These are phyloP conservation scores for Wickerhamomyces xylosicus DNA, from an alignment of 805 yeast genomes.

Conservation along the genomic window DNA sequence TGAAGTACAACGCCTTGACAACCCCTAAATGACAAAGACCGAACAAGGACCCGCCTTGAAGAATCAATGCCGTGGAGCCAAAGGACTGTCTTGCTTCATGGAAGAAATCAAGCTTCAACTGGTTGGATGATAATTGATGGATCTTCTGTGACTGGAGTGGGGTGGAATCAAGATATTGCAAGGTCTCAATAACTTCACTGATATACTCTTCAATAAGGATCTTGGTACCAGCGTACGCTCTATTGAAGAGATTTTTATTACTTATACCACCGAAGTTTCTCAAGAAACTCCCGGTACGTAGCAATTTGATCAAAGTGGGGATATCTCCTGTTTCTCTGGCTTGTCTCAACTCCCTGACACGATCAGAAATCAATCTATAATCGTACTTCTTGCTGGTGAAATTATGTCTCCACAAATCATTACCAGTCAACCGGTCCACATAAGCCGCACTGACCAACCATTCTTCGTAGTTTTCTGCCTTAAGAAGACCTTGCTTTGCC, in stretches of 20 bases:
- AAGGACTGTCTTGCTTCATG: constrained; percentile 80
- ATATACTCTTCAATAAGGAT: constrained; percentile 80
- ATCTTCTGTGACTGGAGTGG: constrained; percentile 11
- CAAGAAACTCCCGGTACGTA: constrained; percentile 70
- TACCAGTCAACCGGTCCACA: constrained; percentile 42
- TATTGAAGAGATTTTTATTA: constrained; percentile 65
- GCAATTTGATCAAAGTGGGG: constrained; percentile 46
- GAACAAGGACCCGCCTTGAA: constrained; percentile 93
- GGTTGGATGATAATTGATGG: constrained; percentile 27
- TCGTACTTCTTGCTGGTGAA: constrained; percentile 77
- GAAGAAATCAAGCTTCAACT: constrained; percentile 61
- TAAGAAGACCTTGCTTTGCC: constrained; percentile 36
- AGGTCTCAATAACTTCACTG: constrained; percentile 59
- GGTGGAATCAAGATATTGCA: constrained; percentile 43
- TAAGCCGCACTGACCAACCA: constrained; percentile 51
- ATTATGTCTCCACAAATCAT: constrained; percentile 69
- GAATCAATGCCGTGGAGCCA: constrained; percentile 82
- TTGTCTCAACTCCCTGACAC: constrained; percentile 49
- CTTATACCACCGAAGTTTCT: constrained; percentile 90
- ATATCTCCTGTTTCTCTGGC: constrained; percentile 52
- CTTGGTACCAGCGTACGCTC: constrained; percentile 85
- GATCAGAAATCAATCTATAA: constrained; percentile 67
- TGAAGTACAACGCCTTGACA: constrained; percentile 67
- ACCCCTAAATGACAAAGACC: constrained; percentile 94
- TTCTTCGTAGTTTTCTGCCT: constrained; percentile 51